A percentile compares a stretch with the other conserved stretches of the same genome.
Conservation (phyloP, 2,329 filamentous ascomycete genomes). For the Cladorrhinum sp. region DNA sequence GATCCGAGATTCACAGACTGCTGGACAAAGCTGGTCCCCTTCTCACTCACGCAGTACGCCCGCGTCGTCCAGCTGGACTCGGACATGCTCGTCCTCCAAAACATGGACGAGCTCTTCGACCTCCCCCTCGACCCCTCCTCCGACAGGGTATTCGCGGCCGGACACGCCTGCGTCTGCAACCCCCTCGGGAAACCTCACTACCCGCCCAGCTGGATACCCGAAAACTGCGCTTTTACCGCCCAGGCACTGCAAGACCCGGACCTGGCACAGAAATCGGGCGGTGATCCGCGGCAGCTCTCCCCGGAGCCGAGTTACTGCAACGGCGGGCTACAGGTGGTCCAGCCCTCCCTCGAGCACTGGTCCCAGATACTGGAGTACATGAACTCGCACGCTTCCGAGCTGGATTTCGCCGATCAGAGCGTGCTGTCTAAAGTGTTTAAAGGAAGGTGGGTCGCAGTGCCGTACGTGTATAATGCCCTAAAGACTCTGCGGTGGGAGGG, state of each 20-base stretch:
- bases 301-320: slow-evolving; percentile 35
- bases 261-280: slow-evolving; percentile 16
- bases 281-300: slow-evolving; percentile 31
- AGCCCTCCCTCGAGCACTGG: slow-evolving; percentile 48
- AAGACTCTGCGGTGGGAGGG: slow-evolving; percentile 55
- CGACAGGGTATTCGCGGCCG: slow-evolving; percentile 71
- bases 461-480: slow-evolving; percentile 61
- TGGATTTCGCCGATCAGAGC: slow-evolving; percentile 60
- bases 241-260: slow-evolving; percentile 50
- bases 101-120: slow-evolving; percentile 95
- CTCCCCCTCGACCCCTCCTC: slow-evolving; percentile 63
- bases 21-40: slow-evolving; percentile 83
- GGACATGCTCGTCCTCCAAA: slow-evolving; percentile 78
- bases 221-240: slow-evolving; percentile 57
- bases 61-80: slow-evolving; percentile 81
- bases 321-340: slow-evolving; percentile 56
- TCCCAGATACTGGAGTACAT: slow-evolving; percentile 50
- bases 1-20: slow-evolving; percentile 86
- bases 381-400: slow-evolving; percentile 43
- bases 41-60: slow-evolving; percentile 71
- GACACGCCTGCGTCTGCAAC: slow-evolving; percentile 84
- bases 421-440: slow-evolving; percentile 55
- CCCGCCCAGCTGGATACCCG: slow-evolving; percentile 60
- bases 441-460: slow-evolving; percentile 55
- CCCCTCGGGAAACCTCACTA: slow-evolving; percentile 76